phyloP scores from a whole-genome alignment of 73 alveolate species.

The Blepharisma stoltei region DNA sequence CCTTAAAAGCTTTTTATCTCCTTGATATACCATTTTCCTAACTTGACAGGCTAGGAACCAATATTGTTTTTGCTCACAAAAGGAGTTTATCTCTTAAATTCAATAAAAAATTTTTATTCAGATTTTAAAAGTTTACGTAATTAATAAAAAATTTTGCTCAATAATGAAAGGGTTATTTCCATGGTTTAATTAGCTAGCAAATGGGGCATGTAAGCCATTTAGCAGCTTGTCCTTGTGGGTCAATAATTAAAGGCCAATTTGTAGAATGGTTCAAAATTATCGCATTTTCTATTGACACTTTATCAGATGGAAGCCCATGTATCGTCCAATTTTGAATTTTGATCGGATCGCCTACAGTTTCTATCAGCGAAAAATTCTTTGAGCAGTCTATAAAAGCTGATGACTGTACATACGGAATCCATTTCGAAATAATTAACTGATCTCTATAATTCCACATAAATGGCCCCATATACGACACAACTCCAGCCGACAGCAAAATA shows the following conservation, averaged over 20 bases:
- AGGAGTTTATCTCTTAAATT: too few relatives aligned
- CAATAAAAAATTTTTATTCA: too few relatives aligned
- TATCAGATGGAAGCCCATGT: slow-evolving; percentile 90
- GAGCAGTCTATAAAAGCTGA: slow-evolving; percentile 61
- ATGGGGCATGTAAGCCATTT: slow-evolving; percentile 85
- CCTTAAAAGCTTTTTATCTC: slow-evolving; percentile 33
- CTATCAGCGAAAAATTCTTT: slow-evolving; percentile 69
- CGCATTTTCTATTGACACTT: slow-evolving; percentile 90
- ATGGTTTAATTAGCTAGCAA: too few relatives aligned
- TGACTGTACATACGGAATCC: slow-evolving; percentile 72
- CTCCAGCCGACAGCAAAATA: slow-evolving; percentile 81
- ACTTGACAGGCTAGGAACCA: too few relatives aligned
- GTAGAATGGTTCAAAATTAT: slow-evolving; percentile 80
- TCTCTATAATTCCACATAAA: slow-evolving; percentile 86
- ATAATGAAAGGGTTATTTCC: too few relatives aligned
- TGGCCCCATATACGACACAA: slow-evolving; percentile 91
- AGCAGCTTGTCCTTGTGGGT: slow-evolving; percentile 93
- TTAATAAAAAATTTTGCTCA: too few relatives aligned
- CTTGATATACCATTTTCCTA: slow-evolving; percentile 59
- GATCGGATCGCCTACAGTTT: slow-evolving; percentile 76
- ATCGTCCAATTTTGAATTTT: slow-evolving; percentile 84
- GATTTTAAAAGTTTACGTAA: too few relatives aligned
- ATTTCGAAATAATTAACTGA: slow-evolving; percentile 51
- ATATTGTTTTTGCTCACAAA: too few relatives aligned
- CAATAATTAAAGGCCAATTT: slow-evolving; percentile 90